Percentiles rank a stretch among this genome's conserved stretches.
phyloP scores from a whole-genome alignment of 208 protist species.

The Trichomonas gallinae region DNA sequence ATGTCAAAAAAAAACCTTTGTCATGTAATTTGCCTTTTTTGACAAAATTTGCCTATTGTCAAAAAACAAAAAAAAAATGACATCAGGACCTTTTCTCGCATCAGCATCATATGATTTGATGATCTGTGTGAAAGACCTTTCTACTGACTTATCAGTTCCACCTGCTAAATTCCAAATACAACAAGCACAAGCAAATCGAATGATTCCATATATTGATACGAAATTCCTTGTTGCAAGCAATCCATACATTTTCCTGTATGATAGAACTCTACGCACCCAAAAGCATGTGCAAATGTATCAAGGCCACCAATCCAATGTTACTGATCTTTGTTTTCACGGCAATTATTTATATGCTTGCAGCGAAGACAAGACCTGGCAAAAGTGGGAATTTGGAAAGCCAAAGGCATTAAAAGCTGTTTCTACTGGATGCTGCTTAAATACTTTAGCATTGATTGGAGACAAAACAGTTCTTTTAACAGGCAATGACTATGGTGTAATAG shows the following conservation, averaged over 20 bases:
- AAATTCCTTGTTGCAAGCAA: neutral
- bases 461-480: neutral
- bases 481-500: neutral
- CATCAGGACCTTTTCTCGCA: neutral
- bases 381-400: neutral
- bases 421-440: neutral
- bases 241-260: neutral
- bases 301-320: conserved; percentile 11
- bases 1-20: no score
- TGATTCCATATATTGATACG: neutral
- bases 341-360: neutral
- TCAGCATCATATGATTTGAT: neutral
- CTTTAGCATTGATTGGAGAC: neutral
- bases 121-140: neutral
- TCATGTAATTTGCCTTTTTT: no score
- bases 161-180: neutral
- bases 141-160: neutral
- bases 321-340: neutral
- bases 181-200: conserved; percentile 12
- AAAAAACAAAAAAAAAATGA: neutral
- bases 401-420: neutral
- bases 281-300: neutral
- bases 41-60: no score
- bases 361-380: neutral
- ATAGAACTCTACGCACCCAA: neutral